Percentiles rank a stretch among this genome's conserved stretches.
These are phyloP conservation scores for Syzygium oleosum DNA, from an alignment of 345 rosid species.

Conservation along the genomic window DNA sequence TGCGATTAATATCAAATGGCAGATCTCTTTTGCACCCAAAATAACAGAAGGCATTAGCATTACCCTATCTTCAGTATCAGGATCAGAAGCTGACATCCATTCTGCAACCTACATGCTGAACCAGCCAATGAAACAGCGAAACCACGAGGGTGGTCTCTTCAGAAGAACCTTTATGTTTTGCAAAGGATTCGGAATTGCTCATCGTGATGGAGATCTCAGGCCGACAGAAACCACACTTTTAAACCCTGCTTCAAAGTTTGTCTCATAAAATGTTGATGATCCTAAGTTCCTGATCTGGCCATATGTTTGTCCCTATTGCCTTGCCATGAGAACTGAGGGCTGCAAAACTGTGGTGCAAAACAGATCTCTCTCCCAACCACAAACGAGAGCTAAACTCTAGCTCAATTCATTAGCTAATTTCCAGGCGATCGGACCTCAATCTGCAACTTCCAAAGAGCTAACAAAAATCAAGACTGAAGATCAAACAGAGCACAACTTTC, in stretches of 20 bases:
- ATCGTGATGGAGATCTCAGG: not conserved
- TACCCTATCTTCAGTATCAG: not conserved
- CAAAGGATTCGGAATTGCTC: not conserved
- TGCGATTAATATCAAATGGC: not conserved
- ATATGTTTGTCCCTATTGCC: not conserved
- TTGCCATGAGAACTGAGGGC: not conserved
- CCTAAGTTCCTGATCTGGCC: not conserved
- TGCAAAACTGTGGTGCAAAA: not conserved
- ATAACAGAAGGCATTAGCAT: not conserved
- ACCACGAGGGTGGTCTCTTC: not conserved
- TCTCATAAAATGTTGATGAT: not conserved
- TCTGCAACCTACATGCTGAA: not conserved
- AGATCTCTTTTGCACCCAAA: not conserved
- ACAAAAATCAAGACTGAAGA: not conserved
- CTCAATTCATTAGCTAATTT: not conserved
- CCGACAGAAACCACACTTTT: not conserved
- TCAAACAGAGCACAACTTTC: not conserved
- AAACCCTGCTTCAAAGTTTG: not conserved
- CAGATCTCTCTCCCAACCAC: not conserved
- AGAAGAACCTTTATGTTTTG: not conserved
- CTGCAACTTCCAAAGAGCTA: not conserved
- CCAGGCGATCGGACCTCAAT: not conserved
- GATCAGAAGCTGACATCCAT: not conserved
- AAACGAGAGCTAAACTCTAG: not conserved
- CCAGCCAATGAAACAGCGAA: not conserved